Evolutionary conservation across 2,329 filamentous ascomycete species (phyloP).

Genomic region (Apiospora koreana): DNA sequence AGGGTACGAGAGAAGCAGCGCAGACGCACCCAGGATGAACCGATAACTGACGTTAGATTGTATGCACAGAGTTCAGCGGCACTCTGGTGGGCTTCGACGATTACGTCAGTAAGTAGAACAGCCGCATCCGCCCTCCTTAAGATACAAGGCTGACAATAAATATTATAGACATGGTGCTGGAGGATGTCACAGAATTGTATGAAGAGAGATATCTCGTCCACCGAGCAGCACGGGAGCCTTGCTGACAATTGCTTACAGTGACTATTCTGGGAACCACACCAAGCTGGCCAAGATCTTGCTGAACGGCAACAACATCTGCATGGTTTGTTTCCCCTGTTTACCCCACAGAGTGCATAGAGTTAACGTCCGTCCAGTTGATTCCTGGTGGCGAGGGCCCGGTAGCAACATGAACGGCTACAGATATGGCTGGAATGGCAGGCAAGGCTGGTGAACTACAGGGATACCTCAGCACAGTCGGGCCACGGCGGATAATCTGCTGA

Average conservation of each 20-base stretch:
- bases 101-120: slow-evolving; percentile 90
- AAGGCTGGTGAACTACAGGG: neutral
- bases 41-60: neutral
- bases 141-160: slow-evolving; percentile 9
- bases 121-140: neutral
- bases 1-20: slow-evolving; percentile 60
- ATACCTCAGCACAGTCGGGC: neutral
- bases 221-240: neutral
- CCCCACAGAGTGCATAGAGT: neutral
- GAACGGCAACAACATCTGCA: slow-evolving; percentile 99
- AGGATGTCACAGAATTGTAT: slow-evolving; percentile 96
- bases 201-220: slow-evolving; percentile 29
- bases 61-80: slow-evolving; percentile 80
- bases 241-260: slow-evolving; percentile 54
- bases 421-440: slow-evolving; percentile 1
- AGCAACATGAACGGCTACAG: slow-evolving; percentile 26
- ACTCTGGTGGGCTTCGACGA: slow-evolving; percentile 96
- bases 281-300: slow-evolving; percentile 93
- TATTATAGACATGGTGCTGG: slow-evolving; percentile 87
- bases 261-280: slow-evolving; percentile 84
- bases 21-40: neutral
- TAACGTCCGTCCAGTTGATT: slow-evolving; percentile 58
- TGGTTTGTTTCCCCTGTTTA: slow-evolving; percentile 61
- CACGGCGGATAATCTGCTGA: neutral
- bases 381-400: slow-evolving; percentile 74